Base-by-base conservation (phyloP, 306 rosid genomes). In the Potentilla sterilis region DNA sequence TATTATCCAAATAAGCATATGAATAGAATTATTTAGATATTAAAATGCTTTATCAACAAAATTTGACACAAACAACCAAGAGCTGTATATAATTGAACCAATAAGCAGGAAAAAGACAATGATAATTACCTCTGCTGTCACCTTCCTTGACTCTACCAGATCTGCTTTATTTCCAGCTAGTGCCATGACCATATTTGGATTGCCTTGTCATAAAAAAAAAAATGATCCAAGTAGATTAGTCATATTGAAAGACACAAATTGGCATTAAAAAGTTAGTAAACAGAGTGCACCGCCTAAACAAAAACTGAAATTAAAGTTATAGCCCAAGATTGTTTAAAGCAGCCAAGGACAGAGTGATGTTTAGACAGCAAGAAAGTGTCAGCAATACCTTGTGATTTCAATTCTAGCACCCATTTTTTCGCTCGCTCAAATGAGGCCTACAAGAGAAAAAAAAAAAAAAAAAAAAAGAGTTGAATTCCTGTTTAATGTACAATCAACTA, bases 101-200 rank as follows among this genome's bases (percentile, higher is more conserved):
- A 6, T 37, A 67, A 64, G 40, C 3, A 66, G 13, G 28, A 54
- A 15, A 37, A 73, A 14, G 13, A 5, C 38, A 49, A 18, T 46
- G 7, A 55, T 46, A 59, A 59, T 85, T 85, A 81, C 91, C 88
- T 87, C 91, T 72, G 87, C 80, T 43, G 77, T 74, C 83, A 87
- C 91, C 48, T 80, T 82, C 81, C 85, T 85, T 18, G 87, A 67
- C 70, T 87, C 91, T 61, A 82, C 75, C 74, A 87, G 64, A 81
- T 87, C 91, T 28, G 91, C 82, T 82, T 87, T 87, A 41, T 87
- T 87, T 69, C 91, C 91, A 72, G 91, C 91, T 48, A 87, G 83
- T 72, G 91, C 91, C 91, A 87, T 85, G 73, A 87, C 91, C 88
- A 87, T 87, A 76, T 78, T 87, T 44, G 88, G 88, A 69, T 87